phyloP scores from a whole-genome alignment of 257 asterid species.

The Solanum lycopersicoides region DNA sequence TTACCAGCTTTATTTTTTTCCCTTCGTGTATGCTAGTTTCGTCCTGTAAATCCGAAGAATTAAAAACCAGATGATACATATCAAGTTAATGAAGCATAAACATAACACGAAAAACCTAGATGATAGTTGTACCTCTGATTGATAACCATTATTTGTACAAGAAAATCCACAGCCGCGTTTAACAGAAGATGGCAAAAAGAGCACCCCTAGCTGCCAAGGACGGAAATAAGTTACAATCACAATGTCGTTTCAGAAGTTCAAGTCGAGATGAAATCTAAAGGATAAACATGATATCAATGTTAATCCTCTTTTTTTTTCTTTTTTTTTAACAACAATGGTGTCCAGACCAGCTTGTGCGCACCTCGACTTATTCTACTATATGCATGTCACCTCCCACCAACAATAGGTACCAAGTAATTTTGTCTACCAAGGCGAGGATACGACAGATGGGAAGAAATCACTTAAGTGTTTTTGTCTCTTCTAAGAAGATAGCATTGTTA shows the following conservation, averaged over 20 bases:
- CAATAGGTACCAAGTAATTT: neutral
- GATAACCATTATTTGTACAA: conserved; percentile 44
- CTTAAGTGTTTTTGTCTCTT: neutral
- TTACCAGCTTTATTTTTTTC: conserved; percentile 51
- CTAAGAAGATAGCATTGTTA: neutral
- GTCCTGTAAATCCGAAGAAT: conserved; percentile 18
- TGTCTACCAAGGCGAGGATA: neutral
- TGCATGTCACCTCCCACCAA: neutral
- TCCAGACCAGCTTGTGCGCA: neutral
- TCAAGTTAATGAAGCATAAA: neutral
- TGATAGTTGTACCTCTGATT: conserved; percentile 19
- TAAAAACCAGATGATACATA: neutral
- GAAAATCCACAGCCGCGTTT: conserved; percentile 45
- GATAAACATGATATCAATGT: neutral
- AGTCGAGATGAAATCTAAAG: neutral
- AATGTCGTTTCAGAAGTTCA: neutral
- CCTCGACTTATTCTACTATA: neutral
- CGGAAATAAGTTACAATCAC: neutral
- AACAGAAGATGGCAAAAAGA: conserved; percentile 55
- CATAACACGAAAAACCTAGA: neutral
- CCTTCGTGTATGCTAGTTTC: conserved; percentile 12
- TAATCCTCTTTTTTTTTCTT: neutral
- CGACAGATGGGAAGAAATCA: neutral
- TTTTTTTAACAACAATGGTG: neutral
- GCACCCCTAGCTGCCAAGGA: conserved; percentile 69